Percentiles rank a stretch among this genome's conserved stretches.
Conservation (phyloP, 2,329 filamentous ascomycete genomes). For the Fusarium ambrosium region DNA sequence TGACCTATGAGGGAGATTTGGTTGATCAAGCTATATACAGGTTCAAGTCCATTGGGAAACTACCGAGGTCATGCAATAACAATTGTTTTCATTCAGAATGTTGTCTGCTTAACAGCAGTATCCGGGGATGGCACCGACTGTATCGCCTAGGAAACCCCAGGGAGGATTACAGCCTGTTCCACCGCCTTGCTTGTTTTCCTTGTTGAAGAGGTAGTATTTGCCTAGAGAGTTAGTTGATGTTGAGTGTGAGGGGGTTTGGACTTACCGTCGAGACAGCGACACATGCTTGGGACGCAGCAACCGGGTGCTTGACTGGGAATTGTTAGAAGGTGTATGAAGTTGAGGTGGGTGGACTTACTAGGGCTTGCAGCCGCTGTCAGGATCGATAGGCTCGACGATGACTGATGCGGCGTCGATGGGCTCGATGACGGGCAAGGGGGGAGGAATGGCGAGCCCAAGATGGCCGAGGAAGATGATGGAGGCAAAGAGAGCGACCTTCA, state of each 20-base stretch:
- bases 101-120: conserved; percentile 35
- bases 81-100: neutral
- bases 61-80: neutral
- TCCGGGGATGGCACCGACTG: conserved; percentile 13
- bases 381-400: conserved; percentile 19
- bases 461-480: conserved; percentile 7
- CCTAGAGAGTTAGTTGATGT: conserved; percentile 1
- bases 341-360: conserved; percentile 3
- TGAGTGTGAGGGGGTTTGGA: neutral
- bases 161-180: conserved; percentile 33
- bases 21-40: conserved; percentile 1
- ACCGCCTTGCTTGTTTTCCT: conserved; percentile 9
- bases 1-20: neutral
- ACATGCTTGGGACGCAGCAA: conserved; percentile 38
- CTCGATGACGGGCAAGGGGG: conserved; percentile 8
- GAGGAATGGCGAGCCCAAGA: conserved; percentile 2
- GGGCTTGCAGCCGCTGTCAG: conserved; percentile 25
- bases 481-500: conserved; percentile 20
- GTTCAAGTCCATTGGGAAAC: neutral
- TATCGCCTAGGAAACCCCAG: conserved; percentile 26
- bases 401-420: conserved; percentile 1
- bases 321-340: neutral
- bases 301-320: conserved; percentile 4
- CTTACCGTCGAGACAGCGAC: conserved; percentile 34
- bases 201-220: conserved; percentile 33